phyloP scores from a whole-genome alignment of 2,329 filamentous ascomycete genomes.

The Arthrobotrys conoides region DNA sequence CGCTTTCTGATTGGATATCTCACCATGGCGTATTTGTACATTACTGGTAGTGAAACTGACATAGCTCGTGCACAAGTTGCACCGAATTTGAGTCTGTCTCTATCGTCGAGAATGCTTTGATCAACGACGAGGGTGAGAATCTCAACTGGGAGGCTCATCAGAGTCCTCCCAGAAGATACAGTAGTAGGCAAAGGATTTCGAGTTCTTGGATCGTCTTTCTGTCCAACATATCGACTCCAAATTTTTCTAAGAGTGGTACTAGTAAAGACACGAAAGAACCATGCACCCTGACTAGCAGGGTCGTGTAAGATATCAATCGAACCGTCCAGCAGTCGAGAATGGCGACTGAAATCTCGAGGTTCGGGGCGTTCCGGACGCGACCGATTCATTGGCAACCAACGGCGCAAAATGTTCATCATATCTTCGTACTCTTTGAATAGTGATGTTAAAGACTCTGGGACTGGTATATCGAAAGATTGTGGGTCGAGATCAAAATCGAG shows the following conservation, averaged over 20 bases:
- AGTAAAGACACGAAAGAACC: neutral
- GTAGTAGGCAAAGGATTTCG: neutral
- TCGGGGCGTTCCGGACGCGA: constrained; percentile 1
- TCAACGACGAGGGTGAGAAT: constrained; percentile 36
- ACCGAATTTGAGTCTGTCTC: constrained; percentile 44
- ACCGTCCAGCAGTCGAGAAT: constrained; percentile 38
- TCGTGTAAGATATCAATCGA: constrained; percentile 24
- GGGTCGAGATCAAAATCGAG: neutral
- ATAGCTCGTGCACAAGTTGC: constrained; percentile 36
- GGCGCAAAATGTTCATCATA: constrained; percentile 38
- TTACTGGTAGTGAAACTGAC: constrained; percentile 44
- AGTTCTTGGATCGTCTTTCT: neutral
- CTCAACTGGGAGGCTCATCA: constrained; percentile 47
- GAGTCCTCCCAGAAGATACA: neutral
- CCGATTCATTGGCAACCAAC: neutral
- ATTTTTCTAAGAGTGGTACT: constrained; percentile 3
- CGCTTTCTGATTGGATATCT: constrained; percentile 42
- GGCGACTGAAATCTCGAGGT: constrained; percentile 29
- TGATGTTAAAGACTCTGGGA: neutral
- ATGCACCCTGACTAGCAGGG: constrained; percentile 2
- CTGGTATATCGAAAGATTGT: constrained; percentile 14
- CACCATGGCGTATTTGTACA: constrained; percentile 51
- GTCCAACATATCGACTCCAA: neutral
- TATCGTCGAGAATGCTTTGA: constrained; percentile 18
- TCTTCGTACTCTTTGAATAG: constrained; percentile 13